Evolutionary conservation across 805 yeast genomes (phyloP).

Genomic region (Metschnikowia cubensis): DNA sequence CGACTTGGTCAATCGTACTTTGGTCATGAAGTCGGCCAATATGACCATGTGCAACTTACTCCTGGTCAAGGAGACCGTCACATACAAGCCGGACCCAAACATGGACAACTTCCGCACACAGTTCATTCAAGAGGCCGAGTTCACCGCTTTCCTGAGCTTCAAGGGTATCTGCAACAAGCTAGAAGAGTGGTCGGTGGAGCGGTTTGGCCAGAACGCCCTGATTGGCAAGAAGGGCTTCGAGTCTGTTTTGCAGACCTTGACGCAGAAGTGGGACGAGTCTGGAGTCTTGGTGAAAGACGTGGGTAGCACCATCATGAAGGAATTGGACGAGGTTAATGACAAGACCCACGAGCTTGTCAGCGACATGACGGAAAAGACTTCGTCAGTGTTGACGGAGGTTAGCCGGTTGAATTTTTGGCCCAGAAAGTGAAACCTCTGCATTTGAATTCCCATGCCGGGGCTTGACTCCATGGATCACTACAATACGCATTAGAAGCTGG

Average conservation of each 20-base stretch:
- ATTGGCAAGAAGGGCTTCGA: constrained; percentile 86
- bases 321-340: constrained; percentile 25
- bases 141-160: constrained; percentile 78
- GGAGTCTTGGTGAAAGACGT: constrained; percentile 36
- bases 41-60: constrained; percentile 74
- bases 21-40: constrained; percentile 82
- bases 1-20: constrained; percentile 57
- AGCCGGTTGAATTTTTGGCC: constrained; percentile 18
- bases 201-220: constrained; percentile 84
- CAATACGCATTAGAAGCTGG: background rate
- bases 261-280: constrained; percentile 41
- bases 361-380: constrained; percentile 17
- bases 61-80: constrained; percentile 83
- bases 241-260: constrained; percentile 55
- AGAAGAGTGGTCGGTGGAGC: constrained; percentile 88
- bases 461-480: background rate
- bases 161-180: constrained; percentile 68
- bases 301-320: constrained; percentile 24
- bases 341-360: constrained; percentile 16
- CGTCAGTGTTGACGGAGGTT: constrained; percentile 18
- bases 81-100: constrained; percentile 63
- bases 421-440: constrained; percentile 3
- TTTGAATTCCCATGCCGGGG: background rate
- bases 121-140: constrained; percentile 81
- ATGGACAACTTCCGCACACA: constrained; percentile 51